phyloP scores from a whole-genome alignment of 164 flowering plant species.

The Umbilicus rupestris region DNA sequence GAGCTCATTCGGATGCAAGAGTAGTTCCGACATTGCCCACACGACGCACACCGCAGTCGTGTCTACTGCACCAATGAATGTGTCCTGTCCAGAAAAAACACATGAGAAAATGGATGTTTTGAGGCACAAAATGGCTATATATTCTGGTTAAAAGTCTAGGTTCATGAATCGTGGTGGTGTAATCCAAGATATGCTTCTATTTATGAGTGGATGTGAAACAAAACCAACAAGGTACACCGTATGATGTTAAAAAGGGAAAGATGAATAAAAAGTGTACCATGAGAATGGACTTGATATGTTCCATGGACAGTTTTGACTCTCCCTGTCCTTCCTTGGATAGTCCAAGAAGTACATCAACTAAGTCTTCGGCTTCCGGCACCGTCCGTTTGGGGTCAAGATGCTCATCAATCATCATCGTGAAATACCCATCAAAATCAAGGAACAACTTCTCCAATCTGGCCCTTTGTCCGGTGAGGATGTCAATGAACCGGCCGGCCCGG shows the following conservation, averaged over 20 bases:
- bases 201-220: too few relatives aligned
- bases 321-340: conserved; percentile 1
- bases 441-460: conserved; percentile 8
- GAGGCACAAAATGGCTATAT: too few relatives aligned
- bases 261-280: not conserved
- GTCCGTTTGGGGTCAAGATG: conserved; percentile 10
- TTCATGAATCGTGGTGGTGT: not conserved
- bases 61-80: conserved; percentile 12
- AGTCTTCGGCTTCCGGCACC: conserved; percentile 4
- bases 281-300: conserved; percentile 11
- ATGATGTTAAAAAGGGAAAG: not conserved
- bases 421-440: conserved; percentile 11
- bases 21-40: conserved; percentile 16
- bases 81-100: conserved; percentile 7
- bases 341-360: conserved; percentile 11
- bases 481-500: conserved; percentile 8
- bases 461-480: conserved; percentile 1
- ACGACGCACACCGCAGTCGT: conserved; percentile 9
- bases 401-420: conserved; percentile 9
- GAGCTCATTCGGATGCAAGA: conserved; percentile 8
- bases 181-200: too few relatives aligned
- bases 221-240: too few relatives aligned
- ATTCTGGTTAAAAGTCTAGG: too few relatives aligned
- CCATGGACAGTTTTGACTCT: conserved; percentile 1
- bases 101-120: not conserved